phyloP scores from a whole-genome alignment of 176 grass and related monocot species.

The Lolium multiflorum region DNA sequence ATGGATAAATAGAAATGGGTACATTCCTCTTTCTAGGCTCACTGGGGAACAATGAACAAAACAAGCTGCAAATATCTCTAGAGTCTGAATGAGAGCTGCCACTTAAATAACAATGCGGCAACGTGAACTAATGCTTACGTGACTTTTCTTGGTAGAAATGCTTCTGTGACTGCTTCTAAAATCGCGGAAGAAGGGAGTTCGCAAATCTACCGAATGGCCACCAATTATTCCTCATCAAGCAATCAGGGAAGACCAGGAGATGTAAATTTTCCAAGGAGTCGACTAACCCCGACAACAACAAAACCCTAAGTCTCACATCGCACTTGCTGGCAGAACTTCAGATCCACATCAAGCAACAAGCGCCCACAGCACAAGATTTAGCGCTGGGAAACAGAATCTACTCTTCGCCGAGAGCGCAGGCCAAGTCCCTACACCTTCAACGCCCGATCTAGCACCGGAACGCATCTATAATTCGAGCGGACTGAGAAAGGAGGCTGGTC shows the following conservation, averaged over 20 bases:
- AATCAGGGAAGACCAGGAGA: not conserved
- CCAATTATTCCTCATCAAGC: not conserved
- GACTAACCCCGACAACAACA: constrained; percentile 26
- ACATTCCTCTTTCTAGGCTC: not conserved
- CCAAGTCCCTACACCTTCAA: not conserved
- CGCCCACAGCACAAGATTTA: constrained; percentile 2
- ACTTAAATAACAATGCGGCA: not conserved
- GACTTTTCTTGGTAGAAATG: not conserved
- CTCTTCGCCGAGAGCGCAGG: not conserved
- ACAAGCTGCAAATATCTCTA: not conserved
- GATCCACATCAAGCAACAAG: constrained; percentile 39
- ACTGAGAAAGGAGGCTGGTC: not conserved
- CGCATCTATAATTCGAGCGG: not conserved
- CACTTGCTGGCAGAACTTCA: constrained; percentile 13
- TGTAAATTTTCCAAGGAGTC: not conserved
- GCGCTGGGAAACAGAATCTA: constrained; percentile 3
- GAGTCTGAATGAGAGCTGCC: not conserved
- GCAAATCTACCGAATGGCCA: not conserved
- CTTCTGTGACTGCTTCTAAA: not conserved
- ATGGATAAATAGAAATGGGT: no score
- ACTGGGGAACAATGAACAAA: constrained; percentile 12
- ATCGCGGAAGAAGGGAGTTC: not conserved
- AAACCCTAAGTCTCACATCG: constrained; percentile 10
- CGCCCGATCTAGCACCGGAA: constrained; percentile 3
- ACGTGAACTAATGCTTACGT: not conserved